These are phyloP conservation scores for Volvox reticuliferus DNA, from an alignment of 139 green algal genomes.

Conservation along the genomic window DNA sequence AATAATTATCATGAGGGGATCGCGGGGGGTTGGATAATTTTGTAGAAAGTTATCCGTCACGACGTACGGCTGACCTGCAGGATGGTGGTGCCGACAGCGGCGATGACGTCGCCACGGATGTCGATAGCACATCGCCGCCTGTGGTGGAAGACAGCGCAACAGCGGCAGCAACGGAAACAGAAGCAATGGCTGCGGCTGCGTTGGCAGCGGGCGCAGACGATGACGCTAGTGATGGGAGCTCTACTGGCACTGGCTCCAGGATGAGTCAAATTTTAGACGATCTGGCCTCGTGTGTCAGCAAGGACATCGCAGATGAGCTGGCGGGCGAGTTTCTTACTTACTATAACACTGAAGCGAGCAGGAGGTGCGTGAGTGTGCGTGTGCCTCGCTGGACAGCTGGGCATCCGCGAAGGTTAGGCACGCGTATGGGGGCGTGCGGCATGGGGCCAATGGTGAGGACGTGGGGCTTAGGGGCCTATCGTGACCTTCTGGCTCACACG, in stretches of 20 bases:
- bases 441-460: no score
- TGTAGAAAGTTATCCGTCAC: no score
- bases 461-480: no score
- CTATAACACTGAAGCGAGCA: conserved; percentile 81
- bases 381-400: no score
- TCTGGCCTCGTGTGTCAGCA: conserved; percentile 79
- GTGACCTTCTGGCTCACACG: no score
- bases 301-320: conserved; percentile 86
- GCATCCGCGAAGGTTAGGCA: no score
- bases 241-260: conserved; percentile 22
- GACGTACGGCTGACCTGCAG: no score
- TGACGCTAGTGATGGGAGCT: not conserved
- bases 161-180: not conserved
- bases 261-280: conserved; percentile 80
- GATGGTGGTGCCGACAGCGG: no score
- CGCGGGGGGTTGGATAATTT: conserved; percentile 62
- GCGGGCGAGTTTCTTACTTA: conserved; percentile 93
- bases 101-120: not conserved
- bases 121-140: not conserved
- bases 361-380: conserved; percentile 62
- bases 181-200: not conserved
- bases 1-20: conserved; percentile 82
- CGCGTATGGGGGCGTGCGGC: no score
- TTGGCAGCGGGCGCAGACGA: not conserved
- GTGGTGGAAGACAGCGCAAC: conserved; percentile 42